A percentile compares a stretch with the other conserved stretches of the same genome.
Evolutionary conservation across 2,329 filamentous ascomycete genomes (phyloP).

Genomic region (Talaromyces atroroseus): DNA sequence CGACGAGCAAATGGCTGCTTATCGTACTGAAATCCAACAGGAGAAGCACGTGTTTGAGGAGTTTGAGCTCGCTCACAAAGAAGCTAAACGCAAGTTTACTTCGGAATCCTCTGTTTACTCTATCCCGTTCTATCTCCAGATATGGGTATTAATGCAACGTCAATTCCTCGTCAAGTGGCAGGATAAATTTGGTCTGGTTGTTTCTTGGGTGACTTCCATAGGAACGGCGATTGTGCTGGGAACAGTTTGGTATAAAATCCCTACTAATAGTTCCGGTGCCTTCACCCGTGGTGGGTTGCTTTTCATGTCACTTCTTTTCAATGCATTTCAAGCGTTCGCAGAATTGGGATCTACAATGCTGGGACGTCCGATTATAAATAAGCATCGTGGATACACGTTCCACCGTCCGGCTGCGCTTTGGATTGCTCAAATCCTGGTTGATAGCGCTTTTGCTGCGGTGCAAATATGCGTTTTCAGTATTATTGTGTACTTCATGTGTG

Average conservation of each 20-base stretch:
- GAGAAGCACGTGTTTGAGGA: constrained; percentile 65
- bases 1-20: constrained; percentile 61
- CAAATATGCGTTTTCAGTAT: constrained; percentile 68
- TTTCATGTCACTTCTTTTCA: constrained; percentile 75
- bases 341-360: constrained; percentile 72
- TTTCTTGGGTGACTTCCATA: constrained; percentile 67
- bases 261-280: constrained; percentile 59
- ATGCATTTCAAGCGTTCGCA: constrained; percentile 79
- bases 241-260: constrained; percentile 70
- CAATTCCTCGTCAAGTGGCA: constrained; percentile 84
- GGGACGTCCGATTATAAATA: constrained; percentile 71
- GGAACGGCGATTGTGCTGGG: constrained; percentile 73
- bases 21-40: constrained; percentile 58
- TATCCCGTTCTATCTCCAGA: constrained; percentile 74
- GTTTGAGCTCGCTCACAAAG: constrained; percentile 52
- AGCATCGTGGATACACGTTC: constrained; percentile 78
- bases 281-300: constrained; percentile 78
- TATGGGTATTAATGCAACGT: constrained; percentile 76
- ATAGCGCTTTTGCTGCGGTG: constrained; percentile 64
- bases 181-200: constrained; percentile 69
- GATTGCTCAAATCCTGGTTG: constrained; percentile 76
- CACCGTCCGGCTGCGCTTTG: constrained; percentile 76
- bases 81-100: constrained; percentile 60
- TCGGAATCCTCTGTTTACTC: constrained; percentile 71
- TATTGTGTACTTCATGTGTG: constrained; percentile 75